Base-by-base conservation (phyloP, 2,329 filamentous ascomycete species). In the Orbilia blumenaviensis region DNA sequence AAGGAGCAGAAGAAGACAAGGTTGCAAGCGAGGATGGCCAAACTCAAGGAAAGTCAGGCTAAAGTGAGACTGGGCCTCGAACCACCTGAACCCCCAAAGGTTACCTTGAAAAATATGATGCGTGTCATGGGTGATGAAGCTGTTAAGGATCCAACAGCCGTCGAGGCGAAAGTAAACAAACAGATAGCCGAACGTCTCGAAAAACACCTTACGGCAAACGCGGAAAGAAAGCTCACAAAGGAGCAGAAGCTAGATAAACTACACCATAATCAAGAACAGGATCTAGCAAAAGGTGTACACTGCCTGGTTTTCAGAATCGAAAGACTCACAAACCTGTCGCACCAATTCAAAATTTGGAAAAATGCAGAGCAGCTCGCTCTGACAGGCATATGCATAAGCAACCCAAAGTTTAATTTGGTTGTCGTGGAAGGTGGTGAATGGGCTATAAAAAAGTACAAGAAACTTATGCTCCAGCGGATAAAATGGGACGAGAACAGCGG, bases 71-170 rank as follows among this genome's bases (percentile, higher is more conserved):
- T 99, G 9, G 95, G 95, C 18, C 87, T 99, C 12, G 91, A 94
- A 75, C 93, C 94, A 2, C 92, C 94, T 18, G 93, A 94, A 27
- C 91, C 94, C 25, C 94, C 95, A 9, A 99, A 98, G 84, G 93
- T 99, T 79, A 98, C 97, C 84, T 96, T 96, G 83, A 92, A 91
- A 71, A 99, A 99, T 83, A 88, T 99, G 81, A 99, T 99, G 95
- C 91, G 94, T 71, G 95, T 99, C 29, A 87, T 97, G 67, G 95
- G 95, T 78, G 93, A 97, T 82, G 91, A 93, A 83, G 90, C 90
- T 16, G 94, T 99, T 79, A 96, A 97, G 81, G 95, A 99, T 83
- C 95, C 95, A 5, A 99, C 96, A 0, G 95, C 95, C 2, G 95
- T 99, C 50, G 95, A 99, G 84, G 93, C 93, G 60, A 90, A 93